A percentile compares a stretch with the other conserved stretches of the same genome.
These are phyloP conservation scores for Zygosaccharomyces bisporus DNA, from an alignment of 805 yeast genomes.

Conservation along the genomic window DNA sequence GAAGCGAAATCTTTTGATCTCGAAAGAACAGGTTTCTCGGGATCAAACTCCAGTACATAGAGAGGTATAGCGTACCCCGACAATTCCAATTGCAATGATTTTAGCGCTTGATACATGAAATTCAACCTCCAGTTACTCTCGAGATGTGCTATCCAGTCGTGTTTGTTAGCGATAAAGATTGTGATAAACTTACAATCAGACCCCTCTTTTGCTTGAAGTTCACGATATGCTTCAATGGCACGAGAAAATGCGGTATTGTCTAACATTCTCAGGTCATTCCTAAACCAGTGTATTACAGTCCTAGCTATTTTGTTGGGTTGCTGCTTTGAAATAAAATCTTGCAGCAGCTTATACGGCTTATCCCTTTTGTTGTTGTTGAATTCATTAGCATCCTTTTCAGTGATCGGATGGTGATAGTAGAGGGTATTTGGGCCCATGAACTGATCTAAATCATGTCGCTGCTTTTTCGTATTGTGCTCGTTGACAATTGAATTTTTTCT, in stretches of 20 bases:
- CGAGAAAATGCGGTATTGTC: conserved; percentile 39
- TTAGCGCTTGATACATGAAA: conserved; percentile 38
- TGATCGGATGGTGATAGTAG: conserved; percentile 21
- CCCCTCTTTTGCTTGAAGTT: background rate
- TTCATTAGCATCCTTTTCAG: conserved; percentile 18
- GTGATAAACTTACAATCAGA: conserved; percentile 35
- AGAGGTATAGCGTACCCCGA: conserved; percentile 39
- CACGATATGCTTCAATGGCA: background rate
- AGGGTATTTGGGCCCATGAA: conserved; percentile 15
- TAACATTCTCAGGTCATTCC: conserved; percentile 43
- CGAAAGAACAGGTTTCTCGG: conserved; percentile 16
- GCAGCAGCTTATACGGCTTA: conserved; percentile 19
- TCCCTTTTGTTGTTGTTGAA: conserved; percentile 20
- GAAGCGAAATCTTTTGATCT: conserved; percentile 17
- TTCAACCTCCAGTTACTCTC: conserved; percentile 43
- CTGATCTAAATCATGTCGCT: conserved; percentile 15
- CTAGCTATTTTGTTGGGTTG: conserved; percentile 7
- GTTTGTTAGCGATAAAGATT: conserved; percentile 41
- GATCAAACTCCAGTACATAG: conserved; percentile 25
- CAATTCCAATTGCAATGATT: conserved; percentile 34
- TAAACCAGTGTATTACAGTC: conserved; percentile 44
- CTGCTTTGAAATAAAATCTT: conserved; percentile 5
- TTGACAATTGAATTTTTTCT: background rate
- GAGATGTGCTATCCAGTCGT: conserved; percentile 42
- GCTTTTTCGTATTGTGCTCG: background rate